These are phyloP conservation scores for Halophytophthora polymorphica DNA, from an alignment of 352 stramenopile genomes.

Conservation along the genomic window DNA sequence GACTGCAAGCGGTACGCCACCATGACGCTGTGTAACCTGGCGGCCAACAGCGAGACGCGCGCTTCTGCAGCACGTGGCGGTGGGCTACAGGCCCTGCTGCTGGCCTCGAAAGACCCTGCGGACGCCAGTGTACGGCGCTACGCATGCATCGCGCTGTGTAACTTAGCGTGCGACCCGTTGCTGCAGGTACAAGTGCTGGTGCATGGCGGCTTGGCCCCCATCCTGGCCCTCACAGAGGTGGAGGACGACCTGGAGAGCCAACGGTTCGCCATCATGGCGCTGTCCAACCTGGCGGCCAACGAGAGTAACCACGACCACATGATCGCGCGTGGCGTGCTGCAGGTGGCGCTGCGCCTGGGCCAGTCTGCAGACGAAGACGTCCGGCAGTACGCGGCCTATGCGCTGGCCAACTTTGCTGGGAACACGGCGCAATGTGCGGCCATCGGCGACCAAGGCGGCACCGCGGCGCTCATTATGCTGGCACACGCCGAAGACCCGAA, in stretches of 20 bases:
- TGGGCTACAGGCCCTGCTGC: slow-evolving; percentile 89
- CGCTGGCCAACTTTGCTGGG: slow-evolving; percentile 91
- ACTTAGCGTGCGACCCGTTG: slow-evolving; percentile 89
- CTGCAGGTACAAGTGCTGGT: slow-evolving; percentile 93
- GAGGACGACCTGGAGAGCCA: slow-evolving; percentile 79
- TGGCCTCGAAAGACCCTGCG: slow-evolving; percentile 81
- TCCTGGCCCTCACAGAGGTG: slow-evolving; percentile 76
- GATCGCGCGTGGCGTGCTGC: slow-evolving; percentile 84
- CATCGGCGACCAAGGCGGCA: slow-evolving; percentile 90
- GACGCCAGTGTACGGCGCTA: slow-evolving; percentile 85
- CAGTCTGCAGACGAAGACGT: slow-evolving; percentile 76
- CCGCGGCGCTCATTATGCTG: slow-evolving; percentile 89
- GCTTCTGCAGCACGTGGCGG: slow-evolving; percentile 82
- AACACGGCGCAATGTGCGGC: slow-evolving; percentile 84
- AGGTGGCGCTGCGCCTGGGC: slow-evolving; percentile 76
- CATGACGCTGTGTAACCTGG: slow-evolving; percentile 96
- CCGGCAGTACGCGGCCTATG: slow-evolving; percentile 89
- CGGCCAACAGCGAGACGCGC: slow-evolving; percentile 92
- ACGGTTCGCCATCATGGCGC: slow-evolving; percentile 92
- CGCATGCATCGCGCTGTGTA: slow-evolving; percentile 94
- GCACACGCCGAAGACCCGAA: slow-evolving; percentile 87
- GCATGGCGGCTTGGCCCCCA: slow-evolving; percentile 87
- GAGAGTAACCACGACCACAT: slow-evolving; percentile 92
- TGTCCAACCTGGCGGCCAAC: slow-evolving; percentile 94
- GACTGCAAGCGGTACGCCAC: slow-evolving; percentile 93